phyloP scores from a whole-genome alignment of 2,329 filamentous ascomycete species.

The Chrysosphaeria jannelii region DNA sequence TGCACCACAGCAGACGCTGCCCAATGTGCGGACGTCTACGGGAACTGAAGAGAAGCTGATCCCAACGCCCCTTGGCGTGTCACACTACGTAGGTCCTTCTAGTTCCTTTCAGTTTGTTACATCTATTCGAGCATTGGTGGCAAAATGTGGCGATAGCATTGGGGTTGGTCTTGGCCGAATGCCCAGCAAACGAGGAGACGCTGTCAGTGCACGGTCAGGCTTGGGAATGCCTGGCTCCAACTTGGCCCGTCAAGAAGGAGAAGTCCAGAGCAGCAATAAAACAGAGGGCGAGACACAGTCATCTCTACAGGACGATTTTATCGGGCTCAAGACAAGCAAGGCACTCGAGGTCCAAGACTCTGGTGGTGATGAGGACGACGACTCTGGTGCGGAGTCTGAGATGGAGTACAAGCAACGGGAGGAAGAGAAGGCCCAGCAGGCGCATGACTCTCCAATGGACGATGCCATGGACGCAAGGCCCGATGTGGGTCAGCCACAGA shows the following conservation, averaged over 20 bases:
- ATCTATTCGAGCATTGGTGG: conserved; percentile 3
- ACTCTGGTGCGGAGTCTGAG: conserved; percentile 1
- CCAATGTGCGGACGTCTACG: neutral
- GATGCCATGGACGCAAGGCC: conserved; percentile 2
- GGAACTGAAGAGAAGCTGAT: conserved; percentile 4
- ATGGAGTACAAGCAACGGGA: neutral
- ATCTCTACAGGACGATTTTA: conserved; percentile 3
- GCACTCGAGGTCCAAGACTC: conserved; percentile 3
- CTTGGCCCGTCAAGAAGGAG: no score
- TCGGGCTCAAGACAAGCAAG: conserved; percentile 3
- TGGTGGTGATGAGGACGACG: conserved; percentile 1
- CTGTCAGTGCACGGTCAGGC: neutral
- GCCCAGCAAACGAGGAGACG: neutral
- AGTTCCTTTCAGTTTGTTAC: conserved; percentile 5
- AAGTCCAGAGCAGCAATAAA: neutral
- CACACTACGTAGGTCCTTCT: conserved; percentile 4
- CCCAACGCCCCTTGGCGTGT: conserved; percentile 3
- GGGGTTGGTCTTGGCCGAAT: neutral
- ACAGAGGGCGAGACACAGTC: neutral
- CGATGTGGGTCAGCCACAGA: no score
- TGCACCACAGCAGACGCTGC: neutral
- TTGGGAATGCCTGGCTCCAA: neutral
- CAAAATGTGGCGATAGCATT: conserved; percentile 3
- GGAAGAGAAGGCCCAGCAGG: neutral
- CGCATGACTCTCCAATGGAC: neutral